phyloP scores from a whole-genome alignment of 2,329 filamentous ascomycete species.

The Colletotrichum sidae region DNA sequence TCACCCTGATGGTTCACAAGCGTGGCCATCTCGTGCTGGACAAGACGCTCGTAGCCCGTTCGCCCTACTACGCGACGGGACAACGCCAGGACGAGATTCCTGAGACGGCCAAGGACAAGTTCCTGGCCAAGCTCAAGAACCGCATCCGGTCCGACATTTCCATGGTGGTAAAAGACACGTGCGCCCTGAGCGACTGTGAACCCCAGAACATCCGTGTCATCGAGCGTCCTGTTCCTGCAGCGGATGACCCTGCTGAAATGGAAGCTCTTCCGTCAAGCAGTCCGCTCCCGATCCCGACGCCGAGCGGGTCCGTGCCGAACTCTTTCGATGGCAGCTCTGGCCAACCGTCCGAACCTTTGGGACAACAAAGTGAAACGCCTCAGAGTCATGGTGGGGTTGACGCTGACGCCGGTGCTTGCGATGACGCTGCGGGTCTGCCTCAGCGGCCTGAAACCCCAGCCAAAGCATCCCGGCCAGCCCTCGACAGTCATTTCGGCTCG shows the following conservation, averaged over 20 bases:
- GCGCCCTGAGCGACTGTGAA: constrained; percentile 52
- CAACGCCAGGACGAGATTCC: constrained; percentile 43
- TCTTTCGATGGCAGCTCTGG: constrained; percentile 29
- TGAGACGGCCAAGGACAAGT: constrained; percentile 50
- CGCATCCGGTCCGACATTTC: constrained; percentile 61
- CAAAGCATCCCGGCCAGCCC: constrained; percentile 17
- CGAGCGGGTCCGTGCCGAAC: constrained; percentile 20
- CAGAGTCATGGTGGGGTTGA: constrained; percentile 25
- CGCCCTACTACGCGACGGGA: constrained; percentile 35
- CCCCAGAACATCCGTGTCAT: constrained; percentile 38
- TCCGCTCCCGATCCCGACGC: constrained; percentile 26
- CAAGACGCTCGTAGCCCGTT: constrained; percentile 56
- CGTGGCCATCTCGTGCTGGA: constrained; percentile 65
- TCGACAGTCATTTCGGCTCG: constrained; percentile 12
- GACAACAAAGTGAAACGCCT: constrained; percentile 35
- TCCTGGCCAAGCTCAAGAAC: constrained; percentile 55
- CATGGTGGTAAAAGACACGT: constrained; percentile 64
- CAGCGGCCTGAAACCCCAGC: constrained; percentile 34
- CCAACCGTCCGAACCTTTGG: constrained; percentile 33
- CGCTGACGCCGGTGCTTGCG: constrained; percentile 23
- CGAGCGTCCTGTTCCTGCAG: constrained; percentile 32
- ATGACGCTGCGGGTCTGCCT: constrained; percentile 19
- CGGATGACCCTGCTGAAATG: constrained; percentile 35
- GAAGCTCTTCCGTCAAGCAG: constrained; percentile 28
- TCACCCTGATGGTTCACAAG: constrained; percentile 62